Percentiles rank a stretch among this genome's conserved stretches.
These are phyloP conservation scores for Ceratocystis eucalypticola DNA, from an alignment of 2,329 filamentous ascomycete species.

Conservation along the genomic window DNA sequence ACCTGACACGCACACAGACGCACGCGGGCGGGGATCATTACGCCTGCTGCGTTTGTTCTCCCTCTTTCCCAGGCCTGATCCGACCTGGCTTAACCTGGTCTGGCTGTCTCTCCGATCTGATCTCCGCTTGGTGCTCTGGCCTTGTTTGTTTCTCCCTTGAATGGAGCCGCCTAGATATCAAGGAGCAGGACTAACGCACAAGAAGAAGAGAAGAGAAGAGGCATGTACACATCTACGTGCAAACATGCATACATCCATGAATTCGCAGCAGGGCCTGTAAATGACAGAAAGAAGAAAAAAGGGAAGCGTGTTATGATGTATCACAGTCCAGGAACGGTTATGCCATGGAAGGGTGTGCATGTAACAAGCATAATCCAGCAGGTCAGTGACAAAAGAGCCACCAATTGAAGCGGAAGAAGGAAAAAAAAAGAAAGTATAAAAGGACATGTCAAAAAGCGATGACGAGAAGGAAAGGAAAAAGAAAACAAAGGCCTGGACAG, in stretches of 20 bases:
- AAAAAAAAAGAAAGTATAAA: not conserved
- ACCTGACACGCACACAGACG: not conserved
- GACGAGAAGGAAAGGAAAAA: constrained; percentile 5
- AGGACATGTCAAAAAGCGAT: not conserved
- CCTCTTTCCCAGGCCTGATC: not conserved
- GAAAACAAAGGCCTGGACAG: constrained; percentile 3
- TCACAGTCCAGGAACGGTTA: not conserved
- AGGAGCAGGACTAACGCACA: not conserved
- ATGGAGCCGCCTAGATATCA: not conserved
- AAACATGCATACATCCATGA: not conserved
- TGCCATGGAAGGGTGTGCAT: not conserved
- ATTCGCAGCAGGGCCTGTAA: not conserved
- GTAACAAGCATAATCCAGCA: not conserved
- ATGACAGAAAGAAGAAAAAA: not conserved
- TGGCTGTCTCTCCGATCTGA: not conserved
- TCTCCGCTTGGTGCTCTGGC: not conserved
- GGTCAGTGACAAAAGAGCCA: not conserved
- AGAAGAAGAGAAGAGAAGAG: not conserved
- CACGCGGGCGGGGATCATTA: not conserved
- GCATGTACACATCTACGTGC: not conserved
- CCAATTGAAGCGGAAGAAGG: not conserved
- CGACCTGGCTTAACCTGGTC: too few relatives aligned
- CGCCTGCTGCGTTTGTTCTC: not conserved
- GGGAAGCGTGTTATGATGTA: not conserved
- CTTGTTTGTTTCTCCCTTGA: not conserved